These are phyloP conservation scores for Metarhizium anisopliae DNA, from an alignment of 2,329 filamentous ascomycete genomes.

Conservation along the genomic window DNA sequence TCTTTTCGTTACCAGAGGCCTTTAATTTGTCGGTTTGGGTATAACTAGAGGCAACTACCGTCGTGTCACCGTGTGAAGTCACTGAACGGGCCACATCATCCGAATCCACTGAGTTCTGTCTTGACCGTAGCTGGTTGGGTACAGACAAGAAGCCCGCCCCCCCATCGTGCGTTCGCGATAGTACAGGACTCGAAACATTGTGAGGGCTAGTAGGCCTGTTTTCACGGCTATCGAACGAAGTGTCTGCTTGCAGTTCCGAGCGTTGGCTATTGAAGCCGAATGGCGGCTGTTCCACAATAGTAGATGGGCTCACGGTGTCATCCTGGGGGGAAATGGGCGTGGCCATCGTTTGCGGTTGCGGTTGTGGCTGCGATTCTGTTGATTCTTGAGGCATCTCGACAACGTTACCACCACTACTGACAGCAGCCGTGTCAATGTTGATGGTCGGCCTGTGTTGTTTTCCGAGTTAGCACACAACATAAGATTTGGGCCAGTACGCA, in stretches of 20 bases:
- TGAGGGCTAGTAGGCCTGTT: constrained; percentile 63
- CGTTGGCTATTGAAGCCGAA: constrained; percentile 15
- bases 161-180: constrained; percentile 37
- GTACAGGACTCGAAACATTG: constrained; percentile 55
- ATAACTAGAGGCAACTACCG: constrained; percentile 39
- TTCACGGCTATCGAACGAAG: constrained; percentile 57
- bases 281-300: constrained; percentile 22
- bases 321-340: constrained; percentile 29
- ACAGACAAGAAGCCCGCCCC: constrained; percentile 53
- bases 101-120: constrained; percentile 63
- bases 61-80: constrained; percentile 54
- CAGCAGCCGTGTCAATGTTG: constrained; percentile 43
- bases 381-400: constrained; percentile 20
- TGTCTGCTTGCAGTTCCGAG: constrained; percentile 41
- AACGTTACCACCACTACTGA: constrained; percentile 18
- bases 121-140: constrained; percentile 47
- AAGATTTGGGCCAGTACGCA: neutral
- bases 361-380: neutral
- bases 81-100: constrained; percentile 51
- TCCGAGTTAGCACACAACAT: neutral
- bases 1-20: constrained; percentile 37
- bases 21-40: constrained; percentile 32
- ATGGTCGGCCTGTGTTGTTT: constrained; percentile 37
- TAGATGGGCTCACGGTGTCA: constrained; percentile 31
- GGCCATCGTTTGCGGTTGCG: neutral